These are phyloP conservation scores for Prunus yedoensis DNA, from an alignment of 331 rosid genomes.

Conservation along the genomic window DNA sequence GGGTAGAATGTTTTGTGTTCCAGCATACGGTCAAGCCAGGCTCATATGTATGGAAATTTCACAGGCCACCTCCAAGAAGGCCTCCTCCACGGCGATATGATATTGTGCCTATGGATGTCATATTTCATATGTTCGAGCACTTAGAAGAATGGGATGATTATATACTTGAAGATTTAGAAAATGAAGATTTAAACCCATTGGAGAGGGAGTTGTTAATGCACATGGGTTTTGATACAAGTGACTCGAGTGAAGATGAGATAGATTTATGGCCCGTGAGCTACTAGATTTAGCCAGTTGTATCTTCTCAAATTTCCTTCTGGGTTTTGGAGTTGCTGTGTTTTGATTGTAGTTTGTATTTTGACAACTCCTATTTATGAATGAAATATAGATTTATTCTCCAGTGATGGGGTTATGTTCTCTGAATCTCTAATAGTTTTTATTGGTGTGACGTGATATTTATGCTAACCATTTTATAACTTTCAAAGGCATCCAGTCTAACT, in stretches of 20 bases:
- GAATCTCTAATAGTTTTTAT: neutral
- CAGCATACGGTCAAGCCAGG: slow-evolving; percentile 56
- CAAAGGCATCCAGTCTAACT: neutral
- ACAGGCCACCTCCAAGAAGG: slow-evolving; percentile 47
- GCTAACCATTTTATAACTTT: neutral
- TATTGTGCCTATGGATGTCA: slow-evolving; percentile 29
- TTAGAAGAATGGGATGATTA: slow-evolving; percentile 34
- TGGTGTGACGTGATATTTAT: slow-evolving; percentile 1
- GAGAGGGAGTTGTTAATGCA: slow-evolving; percentile 34
- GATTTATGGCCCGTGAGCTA: slow-evolving; percentile 25
- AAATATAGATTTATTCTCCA: slow-evolving; percentile 1
- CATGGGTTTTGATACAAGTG: slow-evolving; percentile 34
- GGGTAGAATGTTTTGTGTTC: slow-evolving; percentile 60
- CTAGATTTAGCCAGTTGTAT: slow-evolving; percentile 19
- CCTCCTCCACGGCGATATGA: slow-evolving; percentile 38
- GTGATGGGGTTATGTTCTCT: neutral
- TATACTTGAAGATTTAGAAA: slow-evolving; percentile 35
- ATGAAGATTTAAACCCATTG: slow-evolving; percentile 25
- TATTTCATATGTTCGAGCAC: slow-evolving; percentile 34
- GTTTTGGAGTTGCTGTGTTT: slow-evolving; percentile 17
- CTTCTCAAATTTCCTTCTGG: neutral
- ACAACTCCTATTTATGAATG: slow-evolving; percentile 13
- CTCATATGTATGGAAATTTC: slow-evolving; percentile 55
- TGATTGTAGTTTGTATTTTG: slow-evolving; percentile 10
- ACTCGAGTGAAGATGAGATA: slow-evolving; percentile 49